Evolutionary conservation across 2,329 filamentous ascomycete genomes (phyloP), one percentile per base, ranked within the genome.

Genomic region (Curvularia spicifera): DNA sequence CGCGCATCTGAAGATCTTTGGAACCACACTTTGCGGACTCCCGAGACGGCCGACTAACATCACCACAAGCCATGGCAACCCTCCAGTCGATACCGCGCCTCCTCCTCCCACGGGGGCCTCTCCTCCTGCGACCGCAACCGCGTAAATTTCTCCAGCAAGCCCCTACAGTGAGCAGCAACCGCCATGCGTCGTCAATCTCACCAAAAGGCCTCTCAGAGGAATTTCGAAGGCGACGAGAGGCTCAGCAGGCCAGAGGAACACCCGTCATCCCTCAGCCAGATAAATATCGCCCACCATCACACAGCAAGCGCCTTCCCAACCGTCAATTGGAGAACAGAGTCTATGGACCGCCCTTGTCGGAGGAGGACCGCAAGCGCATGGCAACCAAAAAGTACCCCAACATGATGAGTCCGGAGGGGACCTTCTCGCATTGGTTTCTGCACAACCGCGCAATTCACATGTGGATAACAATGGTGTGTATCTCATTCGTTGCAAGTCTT

Each of bases 271-370:
- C 91, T 69, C 92, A 97, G 78, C 94, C 94, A 24, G 85, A 90
- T 71, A 90, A 89, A 75, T 98, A 97, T 83, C 91, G 91, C 47
- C 94, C 95, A 2, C 95, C 95, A 0, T 98, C 94, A 0, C 95
- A 98, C 76, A 89, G 90, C 12, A 82, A 90, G 22, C 84, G 90
- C 6, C 84, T 92, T 31, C 83, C 85, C 53, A 82, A 83, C 61
- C 77, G 78, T 57, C 82, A 84, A 64, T 78, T 78, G 51, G 31
- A 81, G 6, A 87, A 89, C 29, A 83, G 84, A 68, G 87, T 89
- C 76, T 96, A 96, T 74, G 93, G 92, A 37, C 90, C 91, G 18
- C 79, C 86, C 22, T 79, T 93, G 60, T 87, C 86, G 15, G 80
- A 83, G 20, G 84, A 88, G 51, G 89, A 96, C 76, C 79, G 82